Percentiles rank a stretch among this genome's conserved stretches.
Evolutionary conservation across 768 basidiomycete genomes (phyloP).

Genomic region (Harrya chromipes): DNA sequence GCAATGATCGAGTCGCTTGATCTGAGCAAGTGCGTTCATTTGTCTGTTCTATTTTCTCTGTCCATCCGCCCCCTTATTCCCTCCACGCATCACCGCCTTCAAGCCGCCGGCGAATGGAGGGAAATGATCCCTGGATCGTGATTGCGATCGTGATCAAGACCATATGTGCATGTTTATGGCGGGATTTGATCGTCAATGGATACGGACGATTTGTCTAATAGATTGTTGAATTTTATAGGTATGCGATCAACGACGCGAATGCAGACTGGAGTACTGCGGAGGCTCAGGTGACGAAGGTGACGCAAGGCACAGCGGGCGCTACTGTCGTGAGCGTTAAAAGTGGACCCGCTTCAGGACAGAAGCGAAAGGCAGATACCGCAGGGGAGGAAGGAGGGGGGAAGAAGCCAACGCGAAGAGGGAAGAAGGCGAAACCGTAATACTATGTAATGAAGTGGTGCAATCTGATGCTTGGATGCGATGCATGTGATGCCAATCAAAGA

Average conservation of each 20-base stretch:
- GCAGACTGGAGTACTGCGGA: slow-evolving; percentile 78
- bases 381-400: slow-evolving; percentile 38
- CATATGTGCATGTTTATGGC: neutral
- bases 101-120: neutral
- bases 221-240: slow-evolving; percentile 39
- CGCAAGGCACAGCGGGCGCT: slow-evolving; percentile 45
- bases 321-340: slow-evolving; percentile 77
- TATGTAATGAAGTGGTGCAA: too few species aligned
- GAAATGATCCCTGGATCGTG: neutral
- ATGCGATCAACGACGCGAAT: slow-evolving; percentile 66
- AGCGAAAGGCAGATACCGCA: slow-evolving; percentile 50
- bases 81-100: slow-evolving; percentile 7
- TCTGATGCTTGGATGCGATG: too few species aligned
- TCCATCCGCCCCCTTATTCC: neutral
- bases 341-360: slow-evolving; percentile 40
- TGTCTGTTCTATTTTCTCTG: neutral
- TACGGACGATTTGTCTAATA: neutral
- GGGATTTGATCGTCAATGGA: neutral
- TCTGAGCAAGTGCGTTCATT: slow-evolving; percentile 69
- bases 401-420: slow-evolving; percentile 48
- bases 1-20: slow-evolving; percentile 89
- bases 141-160: neutral
- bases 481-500: too few species aligned
- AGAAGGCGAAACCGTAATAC: slow-evolving; percentile 42
- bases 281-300: slow-evolving; percentile 58